These are phyloP conservation scores for Waitea zeae DNA, from an alignment of 1,284 basidiomycete genomes.

Conservation along the genomic window DNA sequence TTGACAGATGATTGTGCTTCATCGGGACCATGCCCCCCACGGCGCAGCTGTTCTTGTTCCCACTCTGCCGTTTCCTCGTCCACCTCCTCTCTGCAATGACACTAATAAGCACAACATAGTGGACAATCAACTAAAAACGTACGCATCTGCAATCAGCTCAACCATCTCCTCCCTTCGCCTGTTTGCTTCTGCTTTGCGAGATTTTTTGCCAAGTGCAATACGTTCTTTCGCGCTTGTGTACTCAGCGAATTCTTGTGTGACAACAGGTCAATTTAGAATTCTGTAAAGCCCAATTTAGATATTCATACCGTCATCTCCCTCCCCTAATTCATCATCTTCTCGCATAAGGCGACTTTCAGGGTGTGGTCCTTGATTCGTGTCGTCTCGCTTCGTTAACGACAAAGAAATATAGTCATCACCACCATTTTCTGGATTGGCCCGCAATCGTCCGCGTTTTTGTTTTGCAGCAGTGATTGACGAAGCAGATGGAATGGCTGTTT, in stretches of 20 bases:
- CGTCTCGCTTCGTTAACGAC: conserved; percentile 38
- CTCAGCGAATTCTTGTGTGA: conserved; percentile 68
- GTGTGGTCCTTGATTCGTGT: conserved; percentile 58
- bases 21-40: conserved; percentile 39
- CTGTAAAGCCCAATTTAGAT: not conserved
- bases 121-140: conserved; percentile 15
- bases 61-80: conserved; percentile 85
- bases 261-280: conserved; percentile 3
- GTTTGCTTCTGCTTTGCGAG: conserved; percentile 56
- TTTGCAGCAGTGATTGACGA: conserved; percentile 67
- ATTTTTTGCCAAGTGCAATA: conserved; percentile 77
- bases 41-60: conserved; percentile 75
- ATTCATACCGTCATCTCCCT: conserved; percentile 78
- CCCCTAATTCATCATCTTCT: conserved; percentile 87
- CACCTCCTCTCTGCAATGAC: conserved; percentile 44
- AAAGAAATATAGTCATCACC: conserved; percentile 78
- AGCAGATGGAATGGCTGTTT: conserved; percentile 52
- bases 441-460: conserved; percentile 54
- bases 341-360: conserved; percentile 76
- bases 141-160: conserved; percentile 81
- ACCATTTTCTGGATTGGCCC: conserved; percentile 23
- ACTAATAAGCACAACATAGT: conserved; percentile 6
- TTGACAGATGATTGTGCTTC: conserved; percentile 16
- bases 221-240: conserved; percentile 80
- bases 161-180: conserved; percentile 62